Evolutionary conservation across 192 early-diverging fungal species (phyloP), one percentile per base, ranked within the genome.

Genomic region (Dispira parvispora): DNA sequence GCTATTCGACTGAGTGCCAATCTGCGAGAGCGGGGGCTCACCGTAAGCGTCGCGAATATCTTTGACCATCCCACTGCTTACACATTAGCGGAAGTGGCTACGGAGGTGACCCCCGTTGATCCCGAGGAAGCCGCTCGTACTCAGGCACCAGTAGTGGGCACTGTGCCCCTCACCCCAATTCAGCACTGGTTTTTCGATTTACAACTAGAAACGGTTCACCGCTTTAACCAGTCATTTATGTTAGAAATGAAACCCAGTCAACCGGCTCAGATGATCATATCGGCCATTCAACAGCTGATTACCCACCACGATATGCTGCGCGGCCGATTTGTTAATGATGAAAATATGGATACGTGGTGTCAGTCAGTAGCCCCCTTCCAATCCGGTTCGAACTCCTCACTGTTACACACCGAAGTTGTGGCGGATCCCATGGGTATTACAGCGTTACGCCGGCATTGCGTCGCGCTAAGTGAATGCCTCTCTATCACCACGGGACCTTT

Each of bases 301-400:
- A 27, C 13, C 8, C 57, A 60, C 32, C 57, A 60, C 57, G 57
- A 60, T 14, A 60, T 60, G 32, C 57, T 60, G 14, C 57, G 57
- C 5, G 12, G 18, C 3, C 57, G 42, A 2, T 27, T 42, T 11
- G 13, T 18, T 2, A 18, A 60, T 1, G 28, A 60, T 12, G 57
- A 27, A 38, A 1, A 4, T 38, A 38, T 6, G 32, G 32, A 38
- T 38, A 38, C 32, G 32, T 38, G 32, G 32, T 43, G 32, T 26
- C 21, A 14, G 10, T 28, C 43, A 8, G 57, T 10, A 2, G 32
- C 57, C n/a, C 32, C 12, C 25, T 28, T 8, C 43, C 38, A 16
- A 3, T 8, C 32, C 32, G n/a, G 27, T 43, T 27, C 16, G 21
- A 13, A 43, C 32, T 16, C 18, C 32, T 21, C 57, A 18, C 32